Conservation (phyloP, 805 yeast genomes). For the Candida stauntonica region DNA sequence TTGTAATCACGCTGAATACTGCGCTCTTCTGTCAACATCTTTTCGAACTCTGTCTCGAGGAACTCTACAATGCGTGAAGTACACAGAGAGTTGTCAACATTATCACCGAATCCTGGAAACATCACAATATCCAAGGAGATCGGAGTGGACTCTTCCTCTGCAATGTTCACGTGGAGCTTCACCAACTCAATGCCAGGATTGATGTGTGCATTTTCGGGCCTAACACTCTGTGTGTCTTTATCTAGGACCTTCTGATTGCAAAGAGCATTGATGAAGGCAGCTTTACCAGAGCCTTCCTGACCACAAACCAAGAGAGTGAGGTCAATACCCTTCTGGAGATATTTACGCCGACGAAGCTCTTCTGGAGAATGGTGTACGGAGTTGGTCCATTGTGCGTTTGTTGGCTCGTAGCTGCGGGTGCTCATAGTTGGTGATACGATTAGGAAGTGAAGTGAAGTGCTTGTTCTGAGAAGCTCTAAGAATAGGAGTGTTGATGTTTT, state of each 20-base stretch:
- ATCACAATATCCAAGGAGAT: conserved; percentile 56
- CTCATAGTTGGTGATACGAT: too few relatives aligned
- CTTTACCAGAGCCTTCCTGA: conserved; percentile 68
- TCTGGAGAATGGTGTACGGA: conserved; percentile 27
- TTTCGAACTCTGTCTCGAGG: conserved; percentile 68
- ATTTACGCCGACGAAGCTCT: conserved; percentile 52
- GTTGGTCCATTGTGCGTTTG: neutral
- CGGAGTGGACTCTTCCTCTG: conserved; percentile 51
- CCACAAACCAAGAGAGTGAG: conserved; percentile 71
- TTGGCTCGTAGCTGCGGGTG: neutral
- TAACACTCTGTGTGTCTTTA: conserved; percentile 22
- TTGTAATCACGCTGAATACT: conserved; percentile 70
- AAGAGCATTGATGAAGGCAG: conserved; percentile 66
- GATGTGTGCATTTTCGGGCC: conserved; percentile 32
- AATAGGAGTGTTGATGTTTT: too few relatives aligned
- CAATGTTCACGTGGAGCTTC: conserved; percentile 48
- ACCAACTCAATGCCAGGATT: conserved; percentile 39
- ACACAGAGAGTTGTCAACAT: conserved; percentile 56
- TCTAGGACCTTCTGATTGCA: conserved; percentile 45
- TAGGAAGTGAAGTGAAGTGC: too few relatives aligned
- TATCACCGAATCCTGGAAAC: conserved; percentile 78
- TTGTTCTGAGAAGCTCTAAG: too few relatives aligned
- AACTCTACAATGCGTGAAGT: conserved; percentile 49
- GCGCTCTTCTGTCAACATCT: conserved; percentile 68
- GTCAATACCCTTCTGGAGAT: conserved; percentile 56